Conservation (phyloP, 83 land plant genomes). For the Diphasiastrum complanatum region DNA sequence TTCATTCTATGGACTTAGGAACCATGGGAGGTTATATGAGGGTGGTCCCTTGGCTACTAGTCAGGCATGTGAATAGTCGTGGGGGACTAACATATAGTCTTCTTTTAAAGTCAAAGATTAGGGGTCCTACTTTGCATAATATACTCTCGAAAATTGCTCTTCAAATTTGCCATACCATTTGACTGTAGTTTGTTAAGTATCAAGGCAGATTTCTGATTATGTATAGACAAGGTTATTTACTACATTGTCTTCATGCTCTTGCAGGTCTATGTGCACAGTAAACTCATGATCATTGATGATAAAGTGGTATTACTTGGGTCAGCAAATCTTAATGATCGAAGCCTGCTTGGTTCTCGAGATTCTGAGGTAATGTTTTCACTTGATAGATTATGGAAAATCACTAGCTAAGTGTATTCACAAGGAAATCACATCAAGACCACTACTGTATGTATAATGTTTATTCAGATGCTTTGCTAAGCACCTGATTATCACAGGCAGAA, state of each 20-base stretch:
- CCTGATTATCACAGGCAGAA: too few species aligned
- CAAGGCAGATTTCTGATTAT: neutral
- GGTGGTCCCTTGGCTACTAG: conserved; percentile 68
- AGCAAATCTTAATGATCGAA: conserved; percentile 91
- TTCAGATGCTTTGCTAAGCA: too few species aligned
- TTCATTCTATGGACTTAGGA: conserved; percentile 85
- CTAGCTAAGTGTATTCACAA: neutral
- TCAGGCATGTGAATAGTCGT: conserved; percentile 27
- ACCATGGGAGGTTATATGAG: conserved; percentile 71
- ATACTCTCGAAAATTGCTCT: neutral
- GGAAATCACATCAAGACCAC: neutral
- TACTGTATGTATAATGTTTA: too few species aligned
- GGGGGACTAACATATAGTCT: neutral
- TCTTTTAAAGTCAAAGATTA: neutral
- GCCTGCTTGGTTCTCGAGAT: conserved; percentile 85
- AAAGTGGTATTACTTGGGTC: conserved; percentile 71
- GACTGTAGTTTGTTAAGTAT: neutral
- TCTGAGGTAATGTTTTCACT: conserved; percentile 60
- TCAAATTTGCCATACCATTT: too few species aligned
- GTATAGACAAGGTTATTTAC: neutral
- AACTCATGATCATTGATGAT: conserved; percentile 91
- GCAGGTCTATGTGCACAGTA: conserved; percentile 95
- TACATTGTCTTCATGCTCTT: conserved; percentile 8
- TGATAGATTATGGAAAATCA: neutral
- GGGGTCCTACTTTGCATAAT: too few species aligned